Percentiles rank a stretch among this genome's conserved stretches.
Evolutionary conservation across 2,329 filamentous ascomycete genomes (phyloP).

Genomic region (Alternaria rosae): DNA sequence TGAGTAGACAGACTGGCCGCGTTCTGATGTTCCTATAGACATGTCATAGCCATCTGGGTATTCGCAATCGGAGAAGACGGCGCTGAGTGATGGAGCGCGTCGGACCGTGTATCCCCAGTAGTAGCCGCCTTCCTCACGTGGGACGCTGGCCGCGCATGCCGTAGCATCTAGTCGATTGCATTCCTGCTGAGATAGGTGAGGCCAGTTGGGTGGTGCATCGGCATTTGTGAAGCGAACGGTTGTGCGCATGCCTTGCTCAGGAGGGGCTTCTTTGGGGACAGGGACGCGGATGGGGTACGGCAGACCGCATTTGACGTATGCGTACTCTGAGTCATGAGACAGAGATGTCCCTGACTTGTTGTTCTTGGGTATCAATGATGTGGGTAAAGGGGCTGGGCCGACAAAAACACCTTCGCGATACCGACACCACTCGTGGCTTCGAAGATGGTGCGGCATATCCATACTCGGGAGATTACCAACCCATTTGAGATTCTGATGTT

Average conservation of each 20-base stretch:
- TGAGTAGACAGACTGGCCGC: conserved; percentile 62
- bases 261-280: conserved; percentile 52
- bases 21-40: conserved; percentile 83
- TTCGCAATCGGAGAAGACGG: conserved; percentile 78
- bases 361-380: conserved; percentile 39
- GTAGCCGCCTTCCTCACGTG: conserved; percentile 78
- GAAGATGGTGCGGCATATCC: conserved; percentile 85
- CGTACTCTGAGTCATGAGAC: conserved; percentile 28
- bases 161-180: conserved; percentile 55
- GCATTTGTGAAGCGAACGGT: conserved; percentile 70
- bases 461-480: conserved; percentile 78
- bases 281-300: conserved; percentile 60
- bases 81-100: conserved; percentile 69
- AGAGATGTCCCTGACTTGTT: conserved; percentile 54
- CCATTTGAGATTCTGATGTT: conserved; percentile 78
- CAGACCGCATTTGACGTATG: conserved; percentile 61
- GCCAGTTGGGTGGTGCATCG: conserved; percentile 47
- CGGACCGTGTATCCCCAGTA: conserved; percentile 86
- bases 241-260: conserved; percentile 75
- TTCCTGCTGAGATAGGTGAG: conserved; percentile 29
- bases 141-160: conserved; percentile 71
- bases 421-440: conserved; percentile 76
- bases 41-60: conserved; percentile 82
- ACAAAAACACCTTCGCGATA: conserved; percentile 81
- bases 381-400: conserved; percentile 24